Evolutionary conservation across 345 rosid species (phyloP).

Genomic region (Eucalyptus viminalis): DNA sequence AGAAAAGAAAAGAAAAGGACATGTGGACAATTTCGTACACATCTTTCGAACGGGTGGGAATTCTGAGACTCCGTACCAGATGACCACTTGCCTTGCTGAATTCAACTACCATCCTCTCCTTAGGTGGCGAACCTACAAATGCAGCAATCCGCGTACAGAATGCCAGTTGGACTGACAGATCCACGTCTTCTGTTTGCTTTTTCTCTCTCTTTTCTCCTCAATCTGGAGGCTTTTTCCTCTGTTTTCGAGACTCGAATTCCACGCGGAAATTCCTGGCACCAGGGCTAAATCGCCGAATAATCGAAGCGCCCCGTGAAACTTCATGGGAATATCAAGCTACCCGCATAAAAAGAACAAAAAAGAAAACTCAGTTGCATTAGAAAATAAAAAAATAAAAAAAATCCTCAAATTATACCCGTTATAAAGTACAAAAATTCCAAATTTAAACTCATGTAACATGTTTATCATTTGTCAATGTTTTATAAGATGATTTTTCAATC

Average conservation of each 20-base stretch:
- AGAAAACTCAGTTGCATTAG: not conserved
- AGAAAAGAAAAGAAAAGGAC: accelerated
- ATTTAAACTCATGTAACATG: accelerated
- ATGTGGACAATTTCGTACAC: not conserved
- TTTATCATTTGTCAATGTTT: no score
- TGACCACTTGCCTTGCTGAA: not conserved
- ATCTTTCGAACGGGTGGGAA: not conserved
- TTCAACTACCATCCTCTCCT: not conserved
- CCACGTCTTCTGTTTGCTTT: not conserved
- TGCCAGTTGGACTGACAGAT: not conserved
- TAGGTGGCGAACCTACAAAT: not conserved
- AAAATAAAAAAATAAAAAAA: not conserved
- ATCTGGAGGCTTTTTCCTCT: not conserved
- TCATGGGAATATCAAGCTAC: not conserved
- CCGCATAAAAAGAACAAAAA: not conserved
- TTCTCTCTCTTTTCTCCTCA: not conserved
- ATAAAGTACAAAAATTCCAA: accelerated
- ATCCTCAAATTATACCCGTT: not conserved
- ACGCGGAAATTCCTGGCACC: not conserved
- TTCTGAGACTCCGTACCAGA: not conserved
- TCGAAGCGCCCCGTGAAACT: not conserved
- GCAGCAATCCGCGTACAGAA: not conserved
- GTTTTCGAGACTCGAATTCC: not conserved
- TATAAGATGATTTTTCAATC: accelerated
- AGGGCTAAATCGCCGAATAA: not conserved